Evolutionary conservation across 306 rosid genomes (phyloP).

Genomic region (Herpetospermum pedunculosum): DNA sequence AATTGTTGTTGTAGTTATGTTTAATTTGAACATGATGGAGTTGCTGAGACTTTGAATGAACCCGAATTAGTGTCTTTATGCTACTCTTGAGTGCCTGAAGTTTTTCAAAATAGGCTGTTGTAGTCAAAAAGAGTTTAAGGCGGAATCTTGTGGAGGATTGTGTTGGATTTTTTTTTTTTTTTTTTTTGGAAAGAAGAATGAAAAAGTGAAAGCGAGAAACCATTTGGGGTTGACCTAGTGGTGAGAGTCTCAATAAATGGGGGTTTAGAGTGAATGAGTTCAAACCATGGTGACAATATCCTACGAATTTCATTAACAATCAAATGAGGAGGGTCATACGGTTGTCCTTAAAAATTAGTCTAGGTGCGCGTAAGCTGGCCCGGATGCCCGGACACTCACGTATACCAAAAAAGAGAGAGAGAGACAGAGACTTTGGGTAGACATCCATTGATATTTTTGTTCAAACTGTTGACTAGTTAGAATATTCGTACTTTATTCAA

Average conservation of each 20-base stretch:
- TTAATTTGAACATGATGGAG: slow-evolving; percentile 1
- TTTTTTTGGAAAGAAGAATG: not conserved
- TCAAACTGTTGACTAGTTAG: not conserved
- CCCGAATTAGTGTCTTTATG: not conserved
- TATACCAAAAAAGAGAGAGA: not conserved
- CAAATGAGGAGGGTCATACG: no score
- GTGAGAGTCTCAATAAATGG: no score
- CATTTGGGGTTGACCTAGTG: no score
- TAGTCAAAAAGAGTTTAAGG: not conserved
- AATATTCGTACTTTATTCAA: slow-evolving; percentile 1
- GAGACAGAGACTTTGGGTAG: not conserved
- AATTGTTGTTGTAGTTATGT: not conserved
- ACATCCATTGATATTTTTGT: not conserved
- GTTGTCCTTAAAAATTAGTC: no score
- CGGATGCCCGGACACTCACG: no score
- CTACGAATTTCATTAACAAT: no score
- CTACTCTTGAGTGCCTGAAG: not conserved
- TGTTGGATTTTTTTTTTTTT: not conserved
- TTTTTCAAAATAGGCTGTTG: not conserved
- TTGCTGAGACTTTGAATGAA: not conserved
- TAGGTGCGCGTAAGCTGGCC: no score
- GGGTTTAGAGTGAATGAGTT: no score
- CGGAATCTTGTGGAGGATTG: not conserved
- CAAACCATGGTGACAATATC: no score
- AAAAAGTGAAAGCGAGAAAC: not conserved